Conservation (phyloP, 306 rosid species). For the Adenanthera pavonina region DNA sequence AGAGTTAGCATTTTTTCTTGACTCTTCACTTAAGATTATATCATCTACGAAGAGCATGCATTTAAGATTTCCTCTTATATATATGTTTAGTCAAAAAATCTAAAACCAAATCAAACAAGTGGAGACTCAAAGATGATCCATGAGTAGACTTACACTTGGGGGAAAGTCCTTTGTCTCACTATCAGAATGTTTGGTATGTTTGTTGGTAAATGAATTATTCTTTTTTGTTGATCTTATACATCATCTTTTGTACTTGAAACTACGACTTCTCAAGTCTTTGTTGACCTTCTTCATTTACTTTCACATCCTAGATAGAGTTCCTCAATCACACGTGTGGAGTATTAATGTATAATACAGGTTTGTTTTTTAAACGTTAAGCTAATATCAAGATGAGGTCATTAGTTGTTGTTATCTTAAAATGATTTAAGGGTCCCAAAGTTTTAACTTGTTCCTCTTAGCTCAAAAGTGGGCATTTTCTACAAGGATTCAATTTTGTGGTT, state of each 20-base stretch:
- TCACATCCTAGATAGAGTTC: neutral
- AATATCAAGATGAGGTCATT: neutral
- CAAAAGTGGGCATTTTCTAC: neutral
- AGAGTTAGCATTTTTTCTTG: too few species aligned
- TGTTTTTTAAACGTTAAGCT: neutral
- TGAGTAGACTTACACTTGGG: too few species aligned
- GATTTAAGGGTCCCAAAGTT: neutral
- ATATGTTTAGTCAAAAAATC: too few species aligned
- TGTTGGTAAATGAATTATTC: neutral
- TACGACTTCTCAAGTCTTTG: neutral
- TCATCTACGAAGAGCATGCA: too few species aligned
- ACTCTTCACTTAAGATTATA: too few species aligned
- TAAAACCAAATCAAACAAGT: too few species aligned
- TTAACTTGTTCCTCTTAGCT: neutral
- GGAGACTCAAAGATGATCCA: too few species aligned
- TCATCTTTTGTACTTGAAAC: neutral
- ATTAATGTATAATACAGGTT: neutral
- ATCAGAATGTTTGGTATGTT: neutral
- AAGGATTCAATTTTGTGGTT: neutral
- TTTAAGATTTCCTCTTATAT: too few species aligned
- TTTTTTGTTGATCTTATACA: neutral
- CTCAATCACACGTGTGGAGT: neutral
- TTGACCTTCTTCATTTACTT: neutral
- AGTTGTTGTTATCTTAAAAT: conserved; percentile 14
- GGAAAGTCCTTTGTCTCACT: too few species aligned